Evolutionary conservation across 1,139 yeast genomes (phyloP).

Genomic region (Hanseniaspora sp.): DNA sequence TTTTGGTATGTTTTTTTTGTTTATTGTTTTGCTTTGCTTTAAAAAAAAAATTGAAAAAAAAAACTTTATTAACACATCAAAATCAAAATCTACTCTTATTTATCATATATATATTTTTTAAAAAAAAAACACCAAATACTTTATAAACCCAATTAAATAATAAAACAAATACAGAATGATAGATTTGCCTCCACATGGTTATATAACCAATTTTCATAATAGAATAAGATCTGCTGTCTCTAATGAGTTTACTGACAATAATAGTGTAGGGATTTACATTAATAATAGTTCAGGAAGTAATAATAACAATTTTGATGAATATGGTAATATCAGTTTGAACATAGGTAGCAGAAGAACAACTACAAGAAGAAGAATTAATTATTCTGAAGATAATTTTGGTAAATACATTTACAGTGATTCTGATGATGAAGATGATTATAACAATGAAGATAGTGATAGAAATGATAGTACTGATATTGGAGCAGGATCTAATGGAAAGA

Average conservation of each 20-base stretch:
- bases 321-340: not conserved
- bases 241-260: conserved; percentile 30
- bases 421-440: conserved; percentile 27
- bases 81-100: too few species aligned
- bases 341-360: conserved; percentile 69
- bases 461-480: conserved; percentile 10
- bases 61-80: too few species aligned
- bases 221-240: conserved; percentile 44
- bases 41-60: too few species aligned
- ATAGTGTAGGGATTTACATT: not conserved
- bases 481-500: conserved; percentile 26
- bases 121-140: not conserved
- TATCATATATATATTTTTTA: too few species aligned
- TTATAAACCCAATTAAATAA: not conserved
- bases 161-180: not conserved
- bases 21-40: too few species aligned
- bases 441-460: conserved; percentile 18
- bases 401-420: conserved; percentile 45
- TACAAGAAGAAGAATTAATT: conserved; percentile 68
- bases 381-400: conserved; percentile 57
- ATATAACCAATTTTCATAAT: conserved; percentile 57
- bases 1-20: too few species aligned
- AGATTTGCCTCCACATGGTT: conserved; percentile 54
- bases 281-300: not conserved
- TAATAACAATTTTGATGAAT: not conserved